A percentile compares a stretch with the other conserved stretches of the same genome.
phyloP scores from a whole-genome alignment of 2,329 filamentous ascomycete genomes.

The Celoporthe dispersa region DNA sequence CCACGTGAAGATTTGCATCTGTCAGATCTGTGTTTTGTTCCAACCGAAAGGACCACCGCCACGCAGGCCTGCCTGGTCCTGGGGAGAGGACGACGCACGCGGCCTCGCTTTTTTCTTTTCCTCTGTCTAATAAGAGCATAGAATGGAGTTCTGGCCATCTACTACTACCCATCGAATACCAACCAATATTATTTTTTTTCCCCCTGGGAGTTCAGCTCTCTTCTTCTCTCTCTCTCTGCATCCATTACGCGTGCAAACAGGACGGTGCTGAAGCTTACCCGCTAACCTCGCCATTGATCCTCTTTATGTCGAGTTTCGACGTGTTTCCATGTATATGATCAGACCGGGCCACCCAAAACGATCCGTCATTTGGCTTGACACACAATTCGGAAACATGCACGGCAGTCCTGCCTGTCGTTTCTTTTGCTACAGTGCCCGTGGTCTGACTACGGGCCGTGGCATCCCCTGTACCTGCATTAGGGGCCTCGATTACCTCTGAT shows the following conservation, averaged over 20 bases:
- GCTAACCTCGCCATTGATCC: neutral
- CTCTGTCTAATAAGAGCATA: slow-evolving; percentile 16
- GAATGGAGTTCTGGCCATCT: slow-evolving; percentile 26
- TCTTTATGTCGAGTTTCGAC: neutral
- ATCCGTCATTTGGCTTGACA: neutral
- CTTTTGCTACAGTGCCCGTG: neutral
- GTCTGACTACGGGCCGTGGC: neutral
- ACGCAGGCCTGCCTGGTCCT: neutral
- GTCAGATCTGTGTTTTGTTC: slow-evolving; percentile 11
- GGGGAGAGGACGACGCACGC: neutral
- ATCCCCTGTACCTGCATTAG: neutral
- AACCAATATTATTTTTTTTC: neutral
- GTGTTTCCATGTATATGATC: neutral
- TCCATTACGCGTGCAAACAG: neutral
- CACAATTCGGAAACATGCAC: neutral
- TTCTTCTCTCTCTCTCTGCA: neutral
- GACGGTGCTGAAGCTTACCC: too few species aligned
- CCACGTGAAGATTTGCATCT: slow-evolving; percentile 46
- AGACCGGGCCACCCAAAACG: neutral
- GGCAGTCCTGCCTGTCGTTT: neutral
- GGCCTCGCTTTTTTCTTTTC: neutral
- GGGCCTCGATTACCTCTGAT: neutral
- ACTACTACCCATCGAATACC: slow-evolving; percentile 14
- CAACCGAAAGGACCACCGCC: neutral
- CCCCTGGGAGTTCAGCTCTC: neutral